Evolutionary conservation across 208 protist species (phyloP).

Genomic region (Jaenimonas drosophilae): DNA sequence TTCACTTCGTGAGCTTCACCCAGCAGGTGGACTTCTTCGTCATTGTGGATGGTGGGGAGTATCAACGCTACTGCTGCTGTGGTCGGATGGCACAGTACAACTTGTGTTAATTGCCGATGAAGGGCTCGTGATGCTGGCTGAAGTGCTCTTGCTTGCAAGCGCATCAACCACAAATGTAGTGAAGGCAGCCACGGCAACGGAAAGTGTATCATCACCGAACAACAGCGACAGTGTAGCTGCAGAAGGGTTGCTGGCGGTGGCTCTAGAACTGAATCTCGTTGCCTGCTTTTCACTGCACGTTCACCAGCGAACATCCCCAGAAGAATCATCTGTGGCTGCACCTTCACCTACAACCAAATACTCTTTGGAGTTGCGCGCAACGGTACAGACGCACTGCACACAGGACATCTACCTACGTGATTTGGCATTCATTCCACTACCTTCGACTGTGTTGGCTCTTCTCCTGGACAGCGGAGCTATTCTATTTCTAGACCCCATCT

Average conservation of each 20-base stretch:
- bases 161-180: no score
- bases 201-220: background rate
- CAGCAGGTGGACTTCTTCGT: constrained; percentile 5
- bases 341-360: no score
- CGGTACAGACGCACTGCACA: constrained; percentile 28
- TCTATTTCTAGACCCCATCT: constrained; percentile 43
- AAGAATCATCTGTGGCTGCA: no score
- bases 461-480: constrained; percentile 65
- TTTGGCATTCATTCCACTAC: constrained; percentile 27
- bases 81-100: constrained; percentile 37
- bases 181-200: no score
- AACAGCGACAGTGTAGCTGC: background rate
- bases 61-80: constrained; percentile 25
- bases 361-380: no score
- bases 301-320: no score
- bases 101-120: constrained; percentile 2
- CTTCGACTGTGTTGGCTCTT: constrained; percentile 36
- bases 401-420: constrained; percentile 52
- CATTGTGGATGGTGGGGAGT: constrained; percentile 37
- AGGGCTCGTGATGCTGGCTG: no score
- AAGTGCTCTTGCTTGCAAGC: no score
- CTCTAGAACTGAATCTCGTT: constrained; percentile 31
- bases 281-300: constrained; percentile 25
- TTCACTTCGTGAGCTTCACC: constrained; percentile 5
- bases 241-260: constrained; percentile 25